These are phyloP conservation scores for Rostrohypoxylon terebratum DNA, from an alignment of 495 filamentous ascomycete species.

Conservation along the genomic window DNA sequence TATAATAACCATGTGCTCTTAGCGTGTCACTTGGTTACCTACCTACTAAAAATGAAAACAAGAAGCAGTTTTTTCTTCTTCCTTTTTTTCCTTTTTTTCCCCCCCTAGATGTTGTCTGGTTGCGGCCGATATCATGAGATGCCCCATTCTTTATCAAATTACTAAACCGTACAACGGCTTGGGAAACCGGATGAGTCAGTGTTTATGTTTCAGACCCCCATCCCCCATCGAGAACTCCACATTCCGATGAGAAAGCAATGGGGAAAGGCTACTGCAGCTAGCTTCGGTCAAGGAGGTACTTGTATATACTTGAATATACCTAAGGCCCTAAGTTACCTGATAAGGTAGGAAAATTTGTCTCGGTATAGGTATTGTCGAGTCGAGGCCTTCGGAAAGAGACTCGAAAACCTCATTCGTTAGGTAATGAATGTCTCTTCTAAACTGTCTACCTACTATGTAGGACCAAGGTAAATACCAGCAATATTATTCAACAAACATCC, in stretches of 20 bases:
- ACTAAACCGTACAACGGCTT: not conserved
- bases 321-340: no score
- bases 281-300: not conserved
- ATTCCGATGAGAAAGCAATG: constrained; percentile 1
- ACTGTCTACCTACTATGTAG: no score
- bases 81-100: no score
- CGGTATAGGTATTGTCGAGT: not conserved
- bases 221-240: constrained; percentile 2
- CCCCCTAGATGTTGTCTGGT: not conserved
- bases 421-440: not conserved
- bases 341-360: not conserved
- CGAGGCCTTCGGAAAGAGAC: not conserved
- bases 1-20: no score
- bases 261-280: not conserved
- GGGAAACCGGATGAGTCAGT: constrained; percentile 4
- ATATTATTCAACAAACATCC: not conserved
- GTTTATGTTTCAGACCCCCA: not conserved
- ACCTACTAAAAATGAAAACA: not conserved
- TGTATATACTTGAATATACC: no score
- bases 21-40: not conserved
- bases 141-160: not conserved
- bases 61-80: not conserved
- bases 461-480: no score
- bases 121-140: not conserved
- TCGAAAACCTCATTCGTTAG: not conserved